Base-by-base conservation (phyloP, 139 green algal genomes). In the Diplosphaera chodatii region DNA sequence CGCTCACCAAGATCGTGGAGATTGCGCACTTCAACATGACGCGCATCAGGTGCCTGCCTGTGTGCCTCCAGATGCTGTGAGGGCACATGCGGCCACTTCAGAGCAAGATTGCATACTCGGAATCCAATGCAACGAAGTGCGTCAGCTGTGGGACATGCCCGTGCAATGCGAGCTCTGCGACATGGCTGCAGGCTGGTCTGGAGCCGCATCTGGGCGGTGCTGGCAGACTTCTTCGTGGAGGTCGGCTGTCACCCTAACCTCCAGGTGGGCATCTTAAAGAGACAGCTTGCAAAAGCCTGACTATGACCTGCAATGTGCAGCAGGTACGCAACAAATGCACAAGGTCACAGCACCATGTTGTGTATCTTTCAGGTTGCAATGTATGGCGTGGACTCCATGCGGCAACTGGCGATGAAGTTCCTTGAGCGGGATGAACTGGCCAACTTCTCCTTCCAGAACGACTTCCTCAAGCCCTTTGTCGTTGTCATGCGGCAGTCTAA, bases 371-470 rank as follows among this genome's bases (percentile, higher is more conserved):
- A 68, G 27, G 87, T 99, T 27, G 91, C 96, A 30, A 95, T 98
- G 88, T 98, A 97, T 71, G 86, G 84, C 15, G 85, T 97, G 37
- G 92, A 97, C 74, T 86, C 82, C 30, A 81, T 97, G 68, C 79
- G 92, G 32, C 90, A 90, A 75, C 80, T 93, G 71, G 80, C 83
- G 63, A 88, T 87, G 81, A 94, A 98, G 85, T 99, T 98, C 84
- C 82, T 99, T 78, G 91, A 97, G 85, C 84, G 94, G 8, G 94
- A 98, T 69, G 96, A 99, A 83, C 88, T 99, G 66, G 86, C 93
- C 55, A 98, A 97, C 83, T 99, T 96, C 89, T 96, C 91, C 40
- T 99, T 99, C 88, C 94, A 99, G 83, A 97, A 97, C 73, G 93
- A 98, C 78, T 98, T 98, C 83, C 79, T 99, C 68, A 86, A 91